Evolutionary conservation across 2,329 filamentous ascomycete genomes (phyloP), one percentile per base, ranked within the genome.

Genomic region (Diaporthe amygdali): DNA sequence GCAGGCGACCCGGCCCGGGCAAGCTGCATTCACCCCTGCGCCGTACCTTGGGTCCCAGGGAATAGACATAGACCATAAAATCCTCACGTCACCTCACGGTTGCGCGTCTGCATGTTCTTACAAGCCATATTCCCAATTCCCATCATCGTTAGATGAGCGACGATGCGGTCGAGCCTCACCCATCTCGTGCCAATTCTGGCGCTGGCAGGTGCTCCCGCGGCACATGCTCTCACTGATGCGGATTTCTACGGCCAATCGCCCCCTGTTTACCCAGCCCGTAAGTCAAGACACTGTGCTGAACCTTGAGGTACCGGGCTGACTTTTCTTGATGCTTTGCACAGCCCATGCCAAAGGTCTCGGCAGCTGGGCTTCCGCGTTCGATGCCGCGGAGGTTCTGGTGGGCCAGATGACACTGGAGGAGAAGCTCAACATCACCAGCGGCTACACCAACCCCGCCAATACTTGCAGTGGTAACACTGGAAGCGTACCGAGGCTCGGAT

Each of bases 361-460:
- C 56, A 75, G 68, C 68, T 93, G 91, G 91, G 82, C 83, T 9
- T 81, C 83, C 32, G 89, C 90, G 51, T 92, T 92, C 76, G 80
- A 80, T 52, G 89, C 87, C 73, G 91, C 91, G 2, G 82, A 85
- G 41, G 77, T 81, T 1, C 79, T 93, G 2, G 90, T 92, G 12
- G 81, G 81, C 34, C 85, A 88, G 66, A 88, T 93, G 87, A 93
- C 90, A 0, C 79, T 93, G 2, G 90, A 91, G 15, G 91, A 93
- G 76, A 92, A 91, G 77, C 89, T 81, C 41, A 86, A 87, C 71
- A 78, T 86, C 7, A 87, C 85, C 1, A 78, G 82, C n/a, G 84
- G 84, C 49, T 79, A 78, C 68, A 15, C 9, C 14, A 70, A 74
- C 12, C 59, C 75, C 20, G 91, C 91, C 84, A 87, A 85, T 71